Percentiles rank a stretch among this genome's conserved stretches.
Conservation (phyloP, 306 rosid species). For the Acacia acuminata region DNA sequence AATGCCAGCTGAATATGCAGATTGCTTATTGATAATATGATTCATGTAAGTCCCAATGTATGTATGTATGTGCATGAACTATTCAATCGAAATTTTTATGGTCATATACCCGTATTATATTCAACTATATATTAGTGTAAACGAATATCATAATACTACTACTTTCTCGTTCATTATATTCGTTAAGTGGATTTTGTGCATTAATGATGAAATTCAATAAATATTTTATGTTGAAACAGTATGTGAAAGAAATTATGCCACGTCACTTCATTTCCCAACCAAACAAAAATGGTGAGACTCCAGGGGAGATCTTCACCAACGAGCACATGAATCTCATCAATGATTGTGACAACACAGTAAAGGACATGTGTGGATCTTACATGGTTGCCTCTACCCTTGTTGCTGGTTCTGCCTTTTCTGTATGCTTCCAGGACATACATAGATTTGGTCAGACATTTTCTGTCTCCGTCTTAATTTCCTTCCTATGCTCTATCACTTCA, state of each 20-base stretch:
- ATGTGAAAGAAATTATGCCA: conserved; percentile 5
- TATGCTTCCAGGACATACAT: background rate
- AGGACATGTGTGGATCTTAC: conserved; percentile 11
- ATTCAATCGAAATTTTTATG: too few relatives aligned
- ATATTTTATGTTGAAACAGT: background rate
- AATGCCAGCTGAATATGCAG: too few relatives aligned
- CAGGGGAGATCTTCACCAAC: background rate
- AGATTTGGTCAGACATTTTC: background rate
- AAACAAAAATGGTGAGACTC: background rate
- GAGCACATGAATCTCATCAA: background rate
- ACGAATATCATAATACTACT: too few relatives aligned
- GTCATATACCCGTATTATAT: too few relatives aligned
- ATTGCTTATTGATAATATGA: too few relatives aligned
- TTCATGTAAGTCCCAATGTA: too few relatives aligned
- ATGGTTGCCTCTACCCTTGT: background rate
- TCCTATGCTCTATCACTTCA: background rate
- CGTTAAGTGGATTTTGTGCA: background rate
- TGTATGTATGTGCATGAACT: too few relatives aligned
- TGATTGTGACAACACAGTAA: background rate
- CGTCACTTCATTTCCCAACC: background rate
- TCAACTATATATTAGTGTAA: too few relatives aligned
- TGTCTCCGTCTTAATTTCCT: background rate
- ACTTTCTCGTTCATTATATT: too few relatives aligned
- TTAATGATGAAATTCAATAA: background rate
- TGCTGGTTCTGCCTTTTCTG: background rate